Base-by-base conservation (phyloP, 345 rosid genomes). In the Ailanthus altissimus region DNA sequence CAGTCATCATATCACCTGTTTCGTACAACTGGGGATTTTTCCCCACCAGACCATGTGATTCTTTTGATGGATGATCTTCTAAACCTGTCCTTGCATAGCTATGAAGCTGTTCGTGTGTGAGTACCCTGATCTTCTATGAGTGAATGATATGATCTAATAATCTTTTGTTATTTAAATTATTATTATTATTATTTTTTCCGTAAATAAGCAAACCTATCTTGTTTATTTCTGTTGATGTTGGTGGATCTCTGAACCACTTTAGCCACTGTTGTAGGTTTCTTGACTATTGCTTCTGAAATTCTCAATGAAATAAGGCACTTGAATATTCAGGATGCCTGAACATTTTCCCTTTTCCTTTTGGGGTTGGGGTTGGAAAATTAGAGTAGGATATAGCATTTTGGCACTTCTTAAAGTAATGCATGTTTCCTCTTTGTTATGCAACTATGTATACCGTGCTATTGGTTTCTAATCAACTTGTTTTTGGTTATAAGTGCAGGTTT, bases 41-140 rank as follows among this genome's bases (percentile, higher is more conserved):
- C 85, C 79, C 97, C 97, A 43, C 86, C 99, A 45, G 93, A 90
- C 66, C 89, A 88, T 78, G 80, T 89, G 82, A 67, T 82, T 65
- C 87, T 88, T 80, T 75, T 96, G 90, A 81, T 89, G 82, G 94
- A 93, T 85, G 98, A 96, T 87, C 93, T 96, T 74, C 85, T 92
- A 79, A 89, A 83, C 67, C 97, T 96, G 76, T 87, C 89, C 70
- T 79, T 93, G 89, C 98, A 96, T 84, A 92, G 88, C 82, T 96
- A 96, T 85, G 99, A 92, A 86, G 91, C 97, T 74, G 99, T 96
- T 80, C 92, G 99, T 74, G 82, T 54, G 99, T 96, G 85, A 92
- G 98, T 96, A 78, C 54, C 69, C 63, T 54, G 70, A 28, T 67
- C 69, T 78, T 57, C 63, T 80, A 21, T 40, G 36, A 45, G 54